Percentiles rank a stretch among this genome's conserved stretches.
Evolutionary conservation across 192 early-diverging fungal species (phyloP).

Genomic region (Martensiomyces pterosporus): DNA sequence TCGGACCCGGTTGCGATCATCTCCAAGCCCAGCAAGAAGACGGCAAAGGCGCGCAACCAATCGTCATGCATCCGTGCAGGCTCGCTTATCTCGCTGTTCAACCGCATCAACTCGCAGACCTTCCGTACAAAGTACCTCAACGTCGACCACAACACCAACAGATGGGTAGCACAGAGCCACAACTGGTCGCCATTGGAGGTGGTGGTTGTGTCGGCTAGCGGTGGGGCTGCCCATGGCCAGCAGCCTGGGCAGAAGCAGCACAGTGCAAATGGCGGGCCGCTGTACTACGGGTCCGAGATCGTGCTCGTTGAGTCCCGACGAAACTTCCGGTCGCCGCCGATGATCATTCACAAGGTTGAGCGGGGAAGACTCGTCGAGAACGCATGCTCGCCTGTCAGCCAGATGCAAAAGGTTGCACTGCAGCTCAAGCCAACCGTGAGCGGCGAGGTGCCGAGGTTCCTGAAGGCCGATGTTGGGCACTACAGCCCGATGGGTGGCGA

Average conservation of each 20-base stretch:
- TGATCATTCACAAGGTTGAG: slow-evolving; percentile 78
- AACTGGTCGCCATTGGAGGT: slow-evolving; percentile 51
- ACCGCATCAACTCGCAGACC: slow-evolving; percentile 89
- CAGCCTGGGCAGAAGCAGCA: neutral
- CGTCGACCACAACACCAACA: slow-evolving; percentile 47
- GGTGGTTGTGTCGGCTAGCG: slow-evolving; percentile 15
- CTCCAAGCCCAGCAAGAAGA: slow-evolving; percentile 92
- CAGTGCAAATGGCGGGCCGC: slow-evolving; percentile 6
- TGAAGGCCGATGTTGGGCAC: slow-evolving; percentile 37
- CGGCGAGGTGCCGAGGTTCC: slow-evolving; percentile 23
- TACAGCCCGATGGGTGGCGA: slow-evolving; percentile 20
- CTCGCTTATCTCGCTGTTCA: slow-evolving; percentile 77
- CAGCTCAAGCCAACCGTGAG: slow-evolving; percentile 28
- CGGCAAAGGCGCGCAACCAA: slow-evolving; percentile 74
- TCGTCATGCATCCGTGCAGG: slow-evolving; percentile 74
- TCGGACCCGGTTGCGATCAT: slow-evolving; percentile 78
- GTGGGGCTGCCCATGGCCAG: slow-evolving; percentile 2
- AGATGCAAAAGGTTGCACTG: slow-evolving; percentile 83
- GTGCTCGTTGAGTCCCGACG: slow-evolving; percentile 62
- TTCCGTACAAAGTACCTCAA: slow-evolving; percentile 82
- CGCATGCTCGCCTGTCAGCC: slow-evolving; percentile 68
- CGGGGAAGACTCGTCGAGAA: slow-evolving; percentile 61
- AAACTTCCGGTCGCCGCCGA: slow-evolving; percentile 59
- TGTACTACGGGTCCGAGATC: slow-evolving; percentile 70
- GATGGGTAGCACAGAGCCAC: slow-evolving; percentile 50